Base-by-base conservation (phyloP, 768 basidiomycete genomes). In the Podaxis carcinomalis region DNA sequence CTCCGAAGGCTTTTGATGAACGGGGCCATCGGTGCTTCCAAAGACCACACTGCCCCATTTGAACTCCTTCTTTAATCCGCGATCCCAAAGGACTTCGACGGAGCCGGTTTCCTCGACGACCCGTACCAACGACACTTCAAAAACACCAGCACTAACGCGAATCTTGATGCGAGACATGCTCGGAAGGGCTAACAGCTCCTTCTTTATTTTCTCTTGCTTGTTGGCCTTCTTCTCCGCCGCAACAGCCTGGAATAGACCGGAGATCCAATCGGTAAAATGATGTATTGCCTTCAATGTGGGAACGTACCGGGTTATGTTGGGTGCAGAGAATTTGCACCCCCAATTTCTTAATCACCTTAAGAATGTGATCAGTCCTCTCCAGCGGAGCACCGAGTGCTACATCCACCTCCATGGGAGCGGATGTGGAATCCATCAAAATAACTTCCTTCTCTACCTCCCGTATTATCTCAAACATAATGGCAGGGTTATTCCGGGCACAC, bases 281-380 rank as follows among this genome's bases (percentile, higher is more conserved):
- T 16, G 27, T 51, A 40, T 61, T 50, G n/a, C 47, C 37, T 42
- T 40, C 13, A 50, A 27, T 54, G 19, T 27, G 49, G 53, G 55
- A 44, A 79, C 92, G 64, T 70, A 95, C 95, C 7, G 94, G 94
- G 67, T 97, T 98, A 69, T 98, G 95, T 66, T 90, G 88, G 1
- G 87, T 75, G 69, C 95, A 98, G 3, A 95, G 72, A 11, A 93
- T 77, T 65, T 92, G 85, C 3, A 92, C 82, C 66, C 87, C 86
- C 6, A 80, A 70, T 73, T 93, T 93, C 77, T 78, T 87, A 69
- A 94, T 84, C 28, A 82, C 75, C 73, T 88, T 91, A 64, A 91
- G 72, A 14, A 87, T 78, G 19, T 69, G 73, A 21, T 57, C 61
- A 28, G 62, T 58, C 56, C 59, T 63, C 36, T 50, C 55, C 25